A percentile compares a stretch with the other conserved stretches of the same genome.
Evolutionary conservation across 345 rosid genomes (phyloP).

Genomic region (Salix viminalis): DNA sequence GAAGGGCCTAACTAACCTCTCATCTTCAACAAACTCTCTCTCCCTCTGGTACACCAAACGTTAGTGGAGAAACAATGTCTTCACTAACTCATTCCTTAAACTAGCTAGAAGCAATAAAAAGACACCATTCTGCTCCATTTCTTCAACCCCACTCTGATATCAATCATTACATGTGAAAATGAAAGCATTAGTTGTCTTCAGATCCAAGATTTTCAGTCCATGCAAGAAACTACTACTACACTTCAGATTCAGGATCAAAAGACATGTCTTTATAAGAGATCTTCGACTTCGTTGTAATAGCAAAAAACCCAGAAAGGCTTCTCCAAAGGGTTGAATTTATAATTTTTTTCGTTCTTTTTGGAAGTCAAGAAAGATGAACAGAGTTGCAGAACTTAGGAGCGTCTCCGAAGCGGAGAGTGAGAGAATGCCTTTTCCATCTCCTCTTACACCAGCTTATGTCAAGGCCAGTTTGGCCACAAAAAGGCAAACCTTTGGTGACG

Average conservation of each 20-base stretch:
- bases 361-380: conserved; percentile 32
- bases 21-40: conserved; percentile 3
- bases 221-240: conserved; percentile 36
- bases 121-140: conserved; percentile 15
- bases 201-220: conserved; percentile 52
- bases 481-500: conserved; percentile 23
- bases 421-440: conserved; percentile 39
- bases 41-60: conserved; percentile 11
- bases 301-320: conserved; percentile 18
- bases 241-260: conserved; percentile 50
- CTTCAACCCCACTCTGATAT: conserved; percentile 15
- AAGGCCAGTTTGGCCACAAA: conserved; percentile 13
- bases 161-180: conserved; percentile 38
- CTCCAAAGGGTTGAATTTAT: neutral
- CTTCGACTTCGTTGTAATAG: conserved; percentile 22
- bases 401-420: conserved; percentile 24
- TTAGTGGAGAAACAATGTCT: neutral
- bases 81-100: neutral
- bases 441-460: conserved; percentile 46
- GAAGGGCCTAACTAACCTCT: neutral
- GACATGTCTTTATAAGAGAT: conserved; percentile 44
- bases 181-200: conserved; percentile 54
- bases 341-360: conserved; percentile 22
- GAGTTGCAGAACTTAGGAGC: conserved; percentile 27
- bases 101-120: neutral